These are phyloP conservation scores for Dendrothele bispora DNA, from an alignment of 768 basidiomycete genomes.

Conservation along the genomic window DNA sequence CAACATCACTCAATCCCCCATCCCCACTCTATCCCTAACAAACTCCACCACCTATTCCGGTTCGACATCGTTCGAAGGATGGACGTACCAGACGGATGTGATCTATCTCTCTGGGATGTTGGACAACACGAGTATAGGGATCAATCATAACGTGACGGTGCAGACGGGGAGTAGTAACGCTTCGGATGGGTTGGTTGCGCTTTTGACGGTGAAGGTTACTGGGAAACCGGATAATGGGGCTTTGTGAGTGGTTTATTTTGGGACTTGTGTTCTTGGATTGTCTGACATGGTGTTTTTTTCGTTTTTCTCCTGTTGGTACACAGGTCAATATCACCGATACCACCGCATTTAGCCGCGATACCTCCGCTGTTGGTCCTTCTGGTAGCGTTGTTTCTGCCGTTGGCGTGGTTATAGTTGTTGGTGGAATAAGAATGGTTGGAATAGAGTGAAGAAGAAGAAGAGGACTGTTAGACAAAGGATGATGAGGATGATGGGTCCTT, in stretches of 20 bases:
- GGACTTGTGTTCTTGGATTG: too few species aligned
- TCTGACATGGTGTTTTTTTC: too few species aligned
- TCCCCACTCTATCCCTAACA: constrained; percentile 49
- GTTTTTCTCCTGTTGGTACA: too few species aligned
- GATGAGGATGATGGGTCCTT: too few species aligned
- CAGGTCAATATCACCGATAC: constrained; percentile 5
- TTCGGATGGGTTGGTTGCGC: constrained; percentile 80
- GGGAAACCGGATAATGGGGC: too few species aligned
- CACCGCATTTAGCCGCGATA: background rate
- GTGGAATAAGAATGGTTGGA: too few species aligned
- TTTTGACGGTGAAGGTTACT: constrained; percentile 53
- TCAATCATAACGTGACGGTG: constrained; percentile 69
- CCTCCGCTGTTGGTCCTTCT: background rate
- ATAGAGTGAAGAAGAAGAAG: too few species aligned
- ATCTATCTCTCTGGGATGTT: constrained; percentile 70
- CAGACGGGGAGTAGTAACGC: constrained; percentile 47
- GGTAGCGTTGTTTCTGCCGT: constrained; percentile 1
- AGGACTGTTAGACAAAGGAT: too few species aligned
- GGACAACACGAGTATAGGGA: constrained; percentile 63
- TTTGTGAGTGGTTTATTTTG: too few species aligned
- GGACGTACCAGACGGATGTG: constrained; percentile 71
- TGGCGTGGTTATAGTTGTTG: too few species aligned
- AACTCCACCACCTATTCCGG: constrained; percentile 64
- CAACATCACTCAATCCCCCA: constrained; percentile 64
- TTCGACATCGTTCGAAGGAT: constrained; percentile 60